phyloP scores from a whole-genome alignment of 345 rosid genomes.

The Aquilaria malaccensis region DNA sequence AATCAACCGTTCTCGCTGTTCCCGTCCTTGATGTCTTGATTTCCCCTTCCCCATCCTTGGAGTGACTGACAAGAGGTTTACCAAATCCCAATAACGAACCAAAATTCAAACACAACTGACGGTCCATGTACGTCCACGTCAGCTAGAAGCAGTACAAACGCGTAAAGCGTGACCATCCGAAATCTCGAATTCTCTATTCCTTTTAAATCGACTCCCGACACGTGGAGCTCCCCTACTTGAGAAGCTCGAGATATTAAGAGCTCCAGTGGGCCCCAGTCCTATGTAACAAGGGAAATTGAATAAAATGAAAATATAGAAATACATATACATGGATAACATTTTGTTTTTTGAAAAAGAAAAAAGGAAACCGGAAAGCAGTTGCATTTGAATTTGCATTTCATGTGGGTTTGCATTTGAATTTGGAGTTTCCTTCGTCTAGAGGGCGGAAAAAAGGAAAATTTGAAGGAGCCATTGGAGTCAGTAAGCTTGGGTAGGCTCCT shows the following conservation, averaged over 20 bases:
- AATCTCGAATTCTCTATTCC: slow-evolving; percentile 23
- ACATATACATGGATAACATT: too few relatives aligned
- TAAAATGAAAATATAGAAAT: not conserved
- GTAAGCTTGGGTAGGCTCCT: slow-evolving; percentile 12
- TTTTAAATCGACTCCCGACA: not conserved
- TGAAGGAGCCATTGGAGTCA: slow-evolving; percentile 17
- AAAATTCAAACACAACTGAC: slow-evolving; percentile 25
- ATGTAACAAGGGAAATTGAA: not conserved
- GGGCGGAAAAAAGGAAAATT: slow-evolving; percentile 6
- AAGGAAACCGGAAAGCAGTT: not conserved
- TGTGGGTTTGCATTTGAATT: slow-evolving; percentile 19
- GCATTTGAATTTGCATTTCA: slow-evolving; percentile 19
- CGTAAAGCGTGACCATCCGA: slow-evolving; percentile 42
- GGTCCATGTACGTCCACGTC: slow-evolving; percentile 57
- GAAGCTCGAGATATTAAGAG: slow-evolving; percentile 13
- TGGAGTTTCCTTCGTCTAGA: slow-evolving; percentile 6
- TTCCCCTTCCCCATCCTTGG: not conserved
- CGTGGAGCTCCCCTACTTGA: slow-evolving; percentile 23
- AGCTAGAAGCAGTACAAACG: slow-evolving; percentile 34
- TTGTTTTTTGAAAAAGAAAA: not conserved
- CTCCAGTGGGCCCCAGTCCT: slow-evolving; percentile 12
- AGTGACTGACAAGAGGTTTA: slow-evolving; percentile 20
- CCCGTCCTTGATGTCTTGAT: not conserved
- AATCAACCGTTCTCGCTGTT: not conserved
- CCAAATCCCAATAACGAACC: slow-evolving; percentile 17